A percentile compares a stretch with the other conserved stretches of the same genome.
phyloP scores from a whole-genome alignment of 805 yeast genomes.

The Starmera amethionina region DNA sequence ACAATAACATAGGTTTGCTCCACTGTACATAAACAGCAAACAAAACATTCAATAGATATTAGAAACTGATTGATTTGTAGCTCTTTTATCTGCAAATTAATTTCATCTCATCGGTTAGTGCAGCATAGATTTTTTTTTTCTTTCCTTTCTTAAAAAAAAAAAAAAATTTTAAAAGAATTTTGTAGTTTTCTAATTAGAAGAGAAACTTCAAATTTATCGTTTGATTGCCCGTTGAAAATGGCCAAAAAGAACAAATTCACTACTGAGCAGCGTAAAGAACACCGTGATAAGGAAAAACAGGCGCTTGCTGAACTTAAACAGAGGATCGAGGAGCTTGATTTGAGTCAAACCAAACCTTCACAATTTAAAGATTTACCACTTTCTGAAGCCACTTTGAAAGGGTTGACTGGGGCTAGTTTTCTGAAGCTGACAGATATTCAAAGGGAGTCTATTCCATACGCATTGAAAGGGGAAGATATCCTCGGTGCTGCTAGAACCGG shows the following conservation, averaged over 20 bases:
- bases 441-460: slow-evolving; percentile 60
- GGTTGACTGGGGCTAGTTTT: slow-evolving; percentile 72
- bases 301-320: slow-evolving; percentile 34
- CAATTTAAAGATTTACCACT: slow-evolving; percentile 77
- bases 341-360: slow-evolving; percentile 24
- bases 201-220: too few species aligned
- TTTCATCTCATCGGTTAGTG: too few species aligned
- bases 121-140: too few species aligned
- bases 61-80: too few species aligned
- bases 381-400: slow-evolving; percentile 51
- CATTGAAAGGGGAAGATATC: slow-evolving; percentile 79
- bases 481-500: slow-evolving; percentile 97
- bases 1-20: too few species aligned
- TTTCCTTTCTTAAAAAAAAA: too few species aligned
- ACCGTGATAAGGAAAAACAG: slow-evolving; percentile 26
- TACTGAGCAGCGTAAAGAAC: slow-evolving; percentile 26
- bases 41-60: too few species aligned
- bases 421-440: slow-evolving; percentile 82
- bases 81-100: too few species aligned
- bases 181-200: too few species aligned
- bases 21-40: too few species aligned
- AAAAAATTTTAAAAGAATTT: too few species aligned
- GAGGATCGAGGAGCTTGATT: slow-evolving; percentile 45
- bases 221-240: slow-evolving; percentile 14
- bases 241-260: slow-evolving; percentile 25